Conservation (phyloP, 1,139 yeast species). For the Kodamaea fungicola region DNA sequence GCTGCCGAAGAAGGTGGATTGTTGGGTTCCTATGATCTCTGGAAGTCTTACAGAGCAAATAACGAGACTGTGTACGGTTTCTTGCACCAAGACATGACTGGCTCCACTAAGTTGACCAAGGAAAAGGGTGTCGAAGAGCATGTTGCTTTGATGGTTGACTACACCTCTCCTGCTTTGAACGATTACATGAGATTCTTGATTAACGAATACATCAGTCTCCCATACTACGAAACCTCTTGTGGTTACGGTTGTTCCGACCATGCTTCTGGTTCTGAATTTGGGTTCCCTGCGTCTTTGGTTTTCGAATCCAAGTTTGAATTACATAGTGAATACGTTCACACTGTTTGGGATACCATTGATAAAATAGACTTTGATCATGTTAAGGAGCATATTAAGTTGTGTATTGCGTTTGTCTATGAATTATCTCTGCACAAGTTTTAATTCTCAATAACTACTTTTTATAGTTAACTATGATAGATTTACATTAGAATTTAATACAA, state of each 20-base stretch:
- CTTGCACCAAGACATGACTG: conserved; percentile 97
- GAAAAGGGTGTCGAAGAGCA: conserved; percentile 63
- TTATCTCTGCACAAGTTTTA: conserved; percentile 21
- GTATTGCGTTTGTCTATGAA: conserved; percentile 68
- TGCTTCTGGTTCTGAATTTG: conserved; percentile 77
- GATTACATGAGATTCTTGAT: conserved; percentile 61
- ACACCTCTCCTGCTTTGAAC: conserved; percentile 58
- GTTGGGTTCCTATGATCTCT: conserved; percentile 81
- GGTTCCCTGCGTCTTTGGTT: conserved; percentile 80
- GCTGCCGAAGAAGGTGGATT: conserved; percentile 95
- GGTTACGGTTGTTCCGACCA: conserved; percentile 96
- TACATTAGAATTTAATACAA: not conserved
- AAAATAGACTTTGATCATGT: conserved; percentile 67
- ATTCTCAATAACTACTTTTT: too few species aligned
- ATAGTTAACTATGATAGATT: too few species aligned
- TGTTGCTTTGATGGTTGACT: conserved; percentile 78
- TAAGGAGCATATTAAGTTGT: conserved; percentile 72
- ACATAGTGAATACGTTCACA: conserved; percentile 69
- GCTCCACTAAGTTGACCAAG: conserved; percentile 58
- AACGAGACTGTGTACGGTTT: conserved; percentile 65
- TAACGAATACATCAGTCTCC: conserved; percentile 59
- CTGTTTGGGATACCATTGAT: conserved; percentile 77
- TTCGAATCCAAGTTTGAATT: conserved; percentile 69
- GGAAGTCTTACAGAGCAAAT: conserved; percentile 47
- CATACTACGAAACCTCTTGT: conserved; percentile 71